Conservation (phyloP, 1,139 yeast genomes). For the Geotrichum australiense region DNA sequence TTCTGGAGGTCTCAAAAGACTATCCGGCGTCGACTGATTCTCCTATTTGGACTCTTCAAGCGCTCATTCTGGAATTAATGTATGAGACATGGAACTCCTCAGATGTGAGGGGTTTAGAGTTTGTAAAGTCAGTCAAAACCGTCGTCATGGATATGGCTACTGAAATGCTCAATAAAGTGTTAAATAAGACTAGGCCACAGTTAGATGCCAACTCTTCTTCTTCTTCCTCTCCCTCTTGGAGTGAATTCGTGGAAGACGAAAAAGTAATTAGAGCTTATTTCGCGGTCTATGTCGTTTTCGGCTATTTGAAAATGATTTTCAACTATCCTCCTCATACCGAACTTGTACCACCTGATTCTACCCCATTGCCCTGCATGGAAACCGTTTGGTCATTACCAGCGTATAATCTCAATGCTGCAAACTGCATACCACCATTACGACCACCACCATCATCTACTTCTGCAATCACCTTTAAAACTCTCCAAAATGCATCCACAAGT, state of each 20-base stretch:
- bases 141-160: constrained; percentile 19
- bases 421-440: too few relatives aligned
- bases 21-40: constrained; percentile 19
- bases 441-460: too few relatives aligned
- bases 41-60: constrained; percentile 31
- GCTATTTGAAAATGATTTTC: constrained; percentile 30
- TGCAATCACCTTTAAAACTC: neutral
- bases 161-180: constrained; percentile 12
- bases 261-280: constrained; percentile 30
- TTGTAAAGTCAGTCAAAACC: constrained; percentile 27
- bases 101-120: constrained; percentile 32
- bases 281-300: constrained; percentile 29
- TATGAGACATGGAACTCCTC: constrained; percentile 31
- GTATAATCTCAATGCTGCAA: too few relatives aligned
- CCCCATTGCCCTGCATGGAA: constrained; percentile 32
- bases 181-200: too few relatives aligned
- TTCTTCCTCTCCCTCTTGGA: constrained; percentile 13
- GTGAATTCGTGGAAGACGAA: constrained; percentile 24
- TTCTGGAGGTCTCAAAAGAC: constrained; percentile 12
- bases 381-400: constrained; percentile 26
- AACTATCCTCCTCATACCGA: constrained; percentile 27
- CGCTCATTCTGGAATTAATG: constrained; percentile 28
- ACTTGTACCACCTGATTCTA: constrained; percentile 2
- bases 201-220: constrained; percentile 15
- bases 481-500: neutral